Conservation (phyloP, 345 rosid genomes). For the Turritis glabra region DNA sequence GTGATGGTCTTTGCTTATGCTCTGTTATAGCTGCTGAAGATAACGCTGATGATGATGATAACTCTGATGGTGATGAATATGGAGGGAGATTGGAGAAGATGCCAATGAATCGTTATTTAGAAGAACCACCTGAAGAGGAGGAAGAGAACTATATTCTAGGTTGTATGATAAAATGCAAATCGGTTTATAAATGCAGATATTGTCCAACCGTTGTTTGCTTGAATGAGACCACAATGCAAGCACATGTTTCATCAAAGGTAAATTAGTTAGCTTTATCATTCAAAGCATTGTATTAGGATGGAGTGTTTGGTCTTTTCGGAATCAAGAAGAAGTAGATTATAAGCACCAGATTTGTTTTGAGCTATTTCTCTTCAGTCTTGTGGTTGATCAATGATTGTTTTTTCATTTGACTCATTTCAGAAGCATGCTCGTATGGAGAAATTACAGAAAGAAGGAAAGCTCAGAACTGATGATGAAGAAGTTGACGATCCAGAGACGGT, state of each 20-base stretch:
- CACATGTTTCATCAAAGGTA: constrained; percentile 87
- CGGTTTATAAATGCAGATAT: constrained; percentile 79
- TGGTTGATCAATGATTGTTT: neutral
- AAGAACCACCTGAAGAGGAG: constrained; percentile 32
- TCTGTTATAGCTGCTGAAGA: constrained; percentile 19
- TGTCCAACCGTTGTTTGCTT: constrained; percentile 75
- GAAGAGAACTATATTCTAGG: constrained; percentile 50
- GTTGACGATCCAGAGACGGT: constrained; percentile 4
- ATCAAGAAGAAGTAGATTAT: neutral
- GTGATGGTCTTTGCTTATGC: neutral
- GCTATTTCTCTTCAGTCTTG: neutral
- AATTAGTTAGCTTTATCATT: neutral
- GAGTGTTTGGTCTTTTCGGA: neutral
- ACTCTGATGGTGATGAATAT: constrained; percentile 44
- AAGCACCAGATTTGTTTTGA: neutral
- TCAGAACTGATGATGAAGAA: neutral
- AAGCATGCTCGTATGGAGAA: constrained; percentile 28
- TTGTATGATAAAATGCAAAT: constrained; percentile 64
- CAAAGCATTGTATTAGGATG: neutral
- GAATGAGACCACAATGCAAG: constrained; percentile 63
- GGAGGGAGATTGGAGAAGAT: constrained; percentile 24
- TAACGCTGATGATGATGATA: constrained; percentile 38
- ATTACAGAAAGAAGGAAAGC: constrained; percentile 7
- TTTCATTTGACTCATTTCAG: constrained; percentile 22
- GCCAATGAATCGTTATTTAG: constrained; percentile 24